phyloP scores from a whole-genome alignment of 768 basidiomycete species.

The Lactarius quietus region DNA sequence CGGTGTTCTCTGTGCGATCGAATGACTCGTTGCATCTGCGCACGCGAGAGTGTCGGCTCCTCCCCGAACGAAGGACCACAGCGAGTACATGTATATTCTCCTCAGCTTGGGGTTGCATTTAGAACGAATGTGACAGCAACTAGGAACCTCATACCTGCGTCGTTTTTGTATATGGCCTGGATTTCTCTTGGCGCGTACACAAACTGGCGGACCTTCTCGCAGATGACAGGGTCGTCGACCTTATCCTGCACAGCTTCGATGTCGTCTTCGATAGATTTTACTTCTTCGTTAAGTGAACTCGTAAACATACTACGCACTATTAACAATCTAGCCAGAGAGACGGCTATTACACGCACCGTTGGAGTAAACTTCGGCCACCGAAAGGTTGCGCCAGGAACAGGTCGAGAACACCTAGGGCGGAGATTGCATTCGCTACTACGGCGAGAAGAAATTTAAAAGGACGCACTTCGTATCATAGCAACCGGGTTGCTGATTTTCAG shows the following conservation, averaged over 20 bases:
- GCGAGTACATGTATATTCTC: constrained; percentile 76
- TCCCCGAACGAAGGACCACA: constrained; percentile 74
- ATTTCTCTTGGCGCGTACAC: constrained; percentile 86
- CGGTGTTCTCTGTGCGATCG: constrained; percentile 75
- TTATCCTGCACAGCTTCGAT: constrained; percentile 85
- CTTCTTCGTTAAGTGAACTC: constrained; percentile 86
- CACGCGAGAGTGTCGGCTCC: constrained; percentile 66
- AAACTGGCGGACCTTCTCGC: constrained; percentile 82
- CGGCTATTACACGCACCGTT: constrained; percentile 50
- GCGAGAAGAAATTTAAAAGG: background rate
- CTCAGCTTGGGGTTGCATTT: constrained; percentile 39
- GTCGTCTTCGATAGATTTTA: constrained; percentile 77
- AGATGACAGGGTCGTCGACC: constrained; percentile 82
- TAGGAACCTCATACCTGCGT: constrained; percentile 61
- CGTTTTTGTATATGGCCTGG: constrained; percentile 73
- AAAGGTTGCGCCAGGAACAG: constrained; percentile 97
- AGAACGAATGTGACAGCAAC: constrained; percentile 2
- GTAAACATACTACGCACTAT: constrained; percentile 79
- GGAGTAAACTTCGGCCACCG: constrained; percentile 86
- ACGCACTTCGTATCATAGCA: constrained; percentile 85
- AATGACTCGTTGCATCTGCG: constrained; percentile 78
- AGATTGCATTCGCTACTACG: background rate
- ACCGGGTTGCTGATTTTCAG: constrained; percentile 94
- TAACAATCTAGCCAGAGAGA: background rate
- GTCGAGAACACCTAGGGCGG: constrained; percentile 62